Base-by-base conservation (phyloP, 164 flowering plant species). In the Annona squamosa region DNA sequence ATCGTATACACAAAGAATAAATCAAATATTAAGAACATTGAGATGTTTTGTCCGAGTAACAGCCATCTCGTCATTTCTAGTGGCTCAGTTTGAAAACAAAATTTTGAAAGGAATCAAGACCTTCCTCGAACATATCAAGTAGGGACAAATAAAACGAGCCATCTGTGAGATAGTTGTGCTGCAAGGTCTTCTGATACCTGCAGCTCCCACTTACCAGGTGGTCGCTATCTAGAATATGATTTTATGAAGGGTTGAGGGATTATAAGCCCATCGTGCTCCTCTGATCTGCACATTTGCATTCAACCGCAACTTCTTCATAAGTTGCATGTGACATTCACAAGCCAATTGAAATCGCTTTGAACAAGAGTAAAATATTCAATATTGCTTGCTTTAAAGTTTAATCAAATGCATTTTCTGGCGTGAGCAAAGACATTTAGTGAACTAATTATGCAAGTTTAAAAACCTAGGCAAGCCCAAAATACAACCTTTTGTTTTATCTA, bases 111-210 rank as follows among this genome's bases (percentile, higher is more conserved):
- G 37, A 44, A 74, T 19, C 80, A 85, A 68, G 65, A 88, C 97
- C 98, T 92, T 75, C 97, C 99, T 61, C 87, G 82, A 46, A 91
- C 94, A 82, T 90, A 91, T 70, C 94, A 97, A 41, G 90, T 81
- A 4, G 97, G 93, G 48, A 95, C 88, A 78, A 93, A 91, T 9
- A 98, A 98, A 74, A 95, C 88, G 0, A 91, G 96, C 85, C 85
- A 83, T 64, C 97, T 79, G 76, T 82, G 82, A 76, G 84, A 82
- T 70, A 86, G 85, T 67, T 48, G 74, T 0, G 72, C 74, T 44
- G 45, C 73, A 46, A 88, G 80, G 69, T 89, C 87, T 17, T 84
- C 85, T 9, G 94, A 88, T 42, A 82, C 71, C 70, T 84, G 85
- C 78, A 88, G 78, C 67, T 80, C 84, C 98, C 96, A 95, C 74